Conservation (phyloP, 2,329 filamentous ascomycete species). For the Cryphonectria nitschkei region DNA sequence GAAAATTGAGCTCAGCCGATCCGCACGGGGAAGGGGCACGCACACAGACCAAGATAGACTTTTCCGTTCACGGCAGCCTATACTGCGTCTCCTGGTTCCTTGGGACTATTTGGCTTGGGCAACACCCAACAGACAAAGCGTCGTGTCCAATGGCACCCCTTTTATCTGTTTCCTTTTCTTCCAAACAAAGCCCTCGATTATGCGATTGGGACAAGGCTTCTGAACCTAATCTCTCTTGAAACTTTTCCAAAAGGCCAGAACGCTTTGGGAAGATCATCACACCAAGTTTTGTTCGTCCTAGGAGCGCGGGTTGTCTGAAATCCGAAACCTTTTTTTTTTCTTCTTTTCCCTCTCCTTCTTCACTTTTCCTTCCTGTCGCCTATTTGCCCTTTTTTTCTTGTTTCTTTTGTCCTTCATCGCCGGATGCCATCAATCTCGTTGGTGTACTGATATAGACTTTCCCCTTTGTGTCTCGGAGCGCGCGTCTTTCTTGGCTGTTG, state of each 20-base stretch:
- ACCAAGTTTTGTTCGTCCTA: neutral
- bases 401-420: neutral
- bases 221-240: neutral
- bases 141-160: neutral
- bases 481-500: neutral
- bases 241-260: neutral
- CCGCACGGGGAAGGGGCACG: neutral
- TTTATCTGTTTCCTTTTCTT: neutral
- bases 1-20: neutral
- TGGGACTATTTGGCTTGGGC: neutral
- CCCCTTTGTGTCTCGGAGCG: neutral
- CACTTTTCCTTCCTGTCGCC: neutral
- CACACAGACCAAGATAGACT: neutral
- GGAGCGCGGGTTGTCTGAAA: constrained; percentile 10
- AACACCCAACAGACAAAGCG: neutral
- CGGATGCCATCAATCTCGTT: neutral
- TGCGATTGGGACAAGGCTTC: constrained; percentile 14
- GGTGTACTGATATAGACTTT: neutral
- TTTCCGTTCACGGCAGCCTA: neutral
- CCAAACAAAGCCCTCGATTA: constrained; percentile 16
- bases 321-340: neutral
- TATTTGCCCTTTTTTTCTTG: neutral
- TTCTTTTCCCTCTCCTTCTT: too few species aligned
- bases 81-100: neutral
- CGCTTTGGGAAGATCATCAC: neutral